Conservation (phyloP, 2,329 filamentous ascomycete species). For the Chaetomium strumarium region DNA sequence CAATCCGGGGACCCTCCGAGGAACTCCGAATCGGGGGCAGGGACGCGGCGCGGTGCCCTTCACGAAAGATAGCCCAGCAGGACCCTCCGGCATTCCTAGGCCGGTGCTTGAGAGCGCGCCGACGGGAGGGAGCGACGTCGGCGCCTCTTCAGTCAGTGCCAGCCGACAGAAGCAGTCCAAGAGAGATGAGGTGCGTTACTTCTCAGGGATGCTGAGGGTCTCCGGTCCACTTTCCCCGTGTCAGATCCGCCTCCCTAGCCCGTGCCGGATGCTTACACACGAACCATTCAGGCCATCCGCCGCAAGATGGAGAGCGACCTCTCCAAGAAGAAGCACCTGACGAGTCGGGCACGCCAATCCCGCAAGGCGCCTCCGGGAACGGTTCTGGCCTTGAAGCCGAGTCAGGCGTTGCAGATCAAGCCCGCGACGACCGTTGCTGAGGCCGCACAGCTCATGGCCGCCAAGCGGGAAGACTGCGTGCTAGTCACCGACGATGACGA, state of each 20-base stretch:
- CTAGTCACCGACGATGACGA: conserved; percentile 97
- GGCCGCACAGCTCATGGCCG: conserved; percentile 96
- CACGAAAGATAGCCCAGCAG: conserved; percentile 52
- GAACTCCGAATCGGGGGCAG: conserved; percentile 58
- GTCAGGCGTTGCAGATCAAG: conserved; percentile 95
- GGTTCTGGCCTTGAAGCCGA: conserved; percentile 90
- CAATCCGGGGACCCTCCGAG: conserved; percentile 54
- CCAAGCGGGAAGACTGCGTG: conserved; percentile 96
- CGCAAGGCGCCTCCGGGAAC: conserved; percentile 95
- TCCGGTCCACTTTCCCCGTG: conserved; percentile 16
- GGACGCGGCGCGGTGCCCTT: conserved; percentile 55
- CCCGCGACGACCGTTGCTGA: conserved; percentile 89
- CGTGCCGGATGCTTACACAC: conserved; percentile 18
- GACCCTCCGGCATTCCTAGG: conserved; percentile 61
- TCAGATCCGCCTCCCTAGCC: conserved; percentile 2
- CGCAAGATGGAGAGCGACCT: conserved; percentile 95
- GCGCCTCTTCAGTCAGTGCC: conserved; percentile 71
- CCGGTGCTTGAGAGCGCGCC: conserved; percentile 57
- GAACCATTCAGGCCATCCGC: conserved; percentile 65
- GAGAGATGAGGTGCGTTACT: conserved; percentile 80
- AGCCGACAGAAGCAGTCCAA: conserved; percentile 96
- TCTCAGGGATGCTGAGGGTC: background rate
- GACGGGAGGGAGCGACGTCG: conserved; percentile 51
- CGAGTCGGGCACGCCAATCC: conserved; percentile 71
- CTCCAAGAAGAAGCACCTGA: conserved; percentile 89